These are phyloP conservation scores for Paraphaeosphaeria sporulosa DNA, from an alignment of 2,329 filamentous ascomycete species.

Conservation along the genomic window DNA sequence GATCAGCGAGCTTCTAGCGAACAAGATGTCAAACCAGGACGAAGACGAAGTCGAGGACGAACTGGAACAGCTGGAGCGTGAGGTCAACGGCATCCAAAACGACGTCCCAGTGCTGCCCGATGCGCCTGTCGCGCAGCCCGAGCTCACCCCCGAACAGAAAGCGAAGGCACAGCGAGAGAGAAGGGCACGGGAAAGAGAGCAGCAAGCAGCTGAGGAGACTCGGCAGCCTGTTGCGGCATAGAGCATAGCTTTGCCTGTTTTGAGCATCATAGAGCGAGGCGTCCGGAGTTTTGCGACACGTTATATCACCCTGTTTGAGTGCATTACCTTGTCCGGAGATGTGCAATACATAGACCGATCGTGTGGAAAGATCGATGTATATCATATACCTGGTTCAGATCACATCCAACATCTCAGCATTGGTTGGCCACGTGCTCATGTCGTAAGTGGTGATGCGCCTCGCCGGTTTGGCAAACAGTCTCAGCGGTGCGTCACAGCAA, in stretches of 20 bases:
- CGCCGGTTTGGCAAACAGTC: conserved; percentile 16
- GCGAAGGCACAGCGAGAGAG: conserved; percentile 20
- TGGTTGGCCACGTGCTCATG: conserved; percentile 31
- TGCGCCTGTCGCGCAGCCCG: conserved; percentile 45
- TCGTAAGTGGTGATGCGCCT: conserved; percentile 18
- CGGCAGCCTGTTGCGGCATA: conserved; percentile 48
- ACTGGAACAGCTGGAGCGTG: conserved; percentile 78
- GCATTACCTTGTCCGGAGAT: background rate
- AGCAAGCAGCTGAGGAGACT: conserved; percentile 43
- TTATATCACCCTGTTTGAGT: background rate
- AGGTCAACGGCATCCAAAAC: conserved; percentile 57
- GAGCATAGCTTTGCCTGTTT: conserved; percentile 21
- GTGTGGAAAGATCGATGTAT: background rate
- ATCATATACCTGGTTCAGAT: background rate
- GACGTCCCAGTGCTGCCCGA: conserved; percentile 49
- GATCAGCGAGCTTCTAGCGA: conserved; percentile 88
- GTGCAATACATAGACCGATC: background rate
- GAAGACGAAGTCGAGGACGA: conserved; percentile 99
- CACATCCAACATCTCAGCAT: conserved; percentile 2
- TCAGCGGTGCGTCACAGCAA: conserved; percentile 12
- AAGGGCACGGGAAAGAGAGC: conserved; percentile 24
- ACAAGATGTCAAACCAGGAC: conserved; percentile 89
- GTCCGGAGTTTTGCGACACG: conserved; percentile 29
- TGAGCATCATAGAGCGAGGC: conserved; percentile 43
- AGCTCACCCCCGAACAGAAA: conserved; percentile 39